These are phyloP conservation scores for Tricholomella constricta DNA, from an alignment of 768 basidiomycete genomes.

Conservation along the genomic window DNA sequence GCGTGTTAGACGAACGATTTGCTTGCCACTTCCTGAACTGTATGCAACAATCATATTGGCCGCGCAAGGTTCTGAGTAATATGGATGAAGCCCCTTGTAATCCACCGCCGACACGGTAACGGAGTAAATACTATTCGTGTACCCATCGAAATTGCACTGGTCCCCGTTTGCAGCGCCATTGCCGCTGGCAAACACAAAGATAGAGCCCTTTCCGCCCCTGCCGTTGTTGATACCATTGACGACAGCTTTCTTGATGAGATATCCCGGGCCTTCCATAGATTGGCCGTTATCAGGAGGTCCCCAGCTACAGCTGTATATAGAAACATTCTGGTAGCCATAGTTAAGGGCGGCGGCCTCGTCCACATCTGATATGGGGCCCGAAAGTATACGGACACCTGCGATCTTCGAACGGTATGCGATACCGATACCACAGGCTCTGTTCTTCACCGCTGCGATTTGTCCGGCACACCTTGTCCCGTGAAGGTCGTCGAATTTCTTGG, in stretches of 20 bases:
- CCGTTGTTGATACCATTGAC: slow-evolving; percentile 93
- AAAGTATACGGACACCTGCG: slow-evolving; percentile 93
- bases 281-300: slow-evolving; percentile 94
- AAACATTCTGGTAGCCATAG: slow-evolving; percentile 89
- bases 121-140: slow-evolving; percentile 96
- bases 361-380: slow-evolving; percentile 90
- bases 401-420: slow-evolving; percentile 91
- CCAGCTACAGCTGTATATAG: slow-evolving; percentile 97
- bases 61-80: slow-evolving; percentile 96
- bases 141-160: slow-evolving; percentile 99
- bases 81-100: slow-evolving; percentile 90
- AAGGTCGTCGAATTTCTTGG: slow-evolving; percentile 86
- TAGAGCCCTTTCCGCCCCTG: slow-evolving; percentile 83
- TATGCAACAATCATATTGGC: slow-evolving; percentile 97
- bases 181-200: slow-evolving; percentile 97
- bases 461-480: slow-evolving; percentile 99
- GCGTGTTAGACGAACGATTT: slow-evolving; percentile 67
- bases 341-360: slow-evolving; percentile 97
- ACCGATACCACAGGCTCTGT: slow-evolving; percentile 92
- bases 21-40: slow-evolving; percentile 90
- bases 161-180: slow-evolving; percentile 92
- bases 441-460: slow-evolving; percentile 91
- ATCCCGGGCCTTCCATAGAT: slow-evolving; percentile 92
- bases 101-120: slow-evolving; percentile 97
- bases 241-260: slow-evolving; percentile 91